Base-by-base conservation (phyloP, 768 basidiomycete species). In the Trametes sanguinea region DNA sequence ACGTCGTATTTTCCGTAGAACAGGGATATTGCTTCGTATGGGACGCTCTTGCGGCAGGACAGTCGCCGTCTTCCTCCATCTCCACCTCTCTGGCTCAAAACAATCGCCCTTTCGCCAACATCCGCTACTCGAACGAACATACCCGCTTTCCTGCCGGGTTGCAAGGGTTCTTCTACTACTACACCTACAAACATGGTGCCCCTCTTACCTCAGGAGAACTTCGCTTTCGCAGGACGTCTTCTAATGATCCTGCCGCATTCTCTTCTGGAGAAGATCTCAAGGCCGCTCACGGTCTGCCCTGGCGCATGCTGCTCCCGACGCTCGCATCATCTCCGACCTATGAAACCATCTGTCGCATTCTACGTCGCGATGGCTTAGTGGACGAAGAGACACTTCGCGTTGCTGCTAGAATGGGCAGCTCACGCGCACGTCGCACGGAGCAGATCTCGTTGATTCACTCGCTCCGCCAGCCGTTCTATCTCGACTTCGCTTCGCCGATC, bases 91-190 rank as follows among this genome's bases (percentile, higher is more conserved):
- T 32, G 11, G 4, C 6, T n/a, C 33, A 39, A 14, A 48, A 27
- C 14, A 46, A 17, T 2, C 55, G 35, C 13, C 55, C 55, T 2
- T 48, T 35, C 55, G 30, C 55, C 22, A 33, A 13, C 35, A 17
- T 57, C 22, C 45, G 55, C n/a, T 47, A 29, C 29, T 42, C 45
- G 5, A 17, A 29, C 10, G 30, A 16, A 6, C 32, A 30, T 6
- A 27, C 45, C 8, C 14, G 17, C 8, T 57, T 57, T 8, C 55
- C 55, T 6, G 55, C 55, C 4, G 55, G 55, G 8, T n/a, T 48
- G 2, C 35, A 46, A 11, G 55, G 55, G 3, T 57, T 47, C 35
- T 47, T 57, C 35, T 57, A 57, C 35, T 57, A 57, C 55, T 47
- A 47, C 17, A 10, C 14, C 9, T 32, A 13, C 7, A 1, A 2